Conservation (phyloP, 1,284 basidiomycete species). For the Cutaneotrichosporon daszewskae region DNA sequence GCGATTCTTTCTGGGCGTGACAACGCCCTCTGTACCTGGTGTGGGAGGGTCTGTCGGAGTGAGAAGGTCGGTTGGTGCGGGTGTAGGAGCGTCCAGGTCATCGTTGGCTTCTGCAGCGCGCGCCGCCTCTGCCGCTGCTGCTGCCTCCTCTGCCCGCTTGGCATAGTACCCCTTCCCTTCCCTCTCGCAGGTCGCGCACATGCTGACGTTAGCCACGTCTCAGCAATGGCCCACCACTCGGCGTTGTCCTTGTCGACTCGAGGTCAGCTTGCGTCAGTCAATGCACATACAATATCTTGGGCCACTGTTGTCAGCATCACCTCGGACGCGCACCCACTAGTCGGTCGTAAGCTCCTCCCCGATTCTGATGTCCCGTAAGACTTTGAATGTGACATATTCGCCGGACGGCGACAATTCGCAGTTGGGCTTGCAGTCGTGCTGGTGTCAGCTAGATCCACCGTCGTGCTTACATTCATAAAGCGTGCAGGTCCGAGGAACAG, state of each 20-base stretch:
- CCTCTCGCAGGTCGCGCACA: slow-evolving; percentile 40
- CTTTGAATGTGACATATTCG: slow-evolving; percentile 40
- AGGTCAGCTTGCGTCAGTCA: background rate
- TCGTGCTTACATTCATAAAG: slow-evolving; percentile 42
- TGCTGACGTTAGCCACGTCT: slow-evolving; percentile 18
- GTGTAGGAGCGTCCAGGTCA: slow-evolving; percentile 3
- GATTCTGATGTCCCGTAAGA: slow-evolving; percentile 30
- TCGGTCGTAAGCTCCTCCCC: slow-evolving; percentile 45
- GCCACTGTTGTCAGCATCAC: slow-evolving; percentile 19
- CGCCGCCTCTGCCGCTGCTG: background rate
- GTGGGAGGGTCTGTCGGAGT: too few species aligned
- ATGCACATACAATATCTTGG: slow-evolving; percentile 34
- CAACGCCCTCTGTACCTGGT: too few species aligned
- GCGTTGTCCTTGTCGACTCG: slow-evolving; percentile 35
- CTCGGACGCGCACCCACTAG: slow-evolving; percentile 31
- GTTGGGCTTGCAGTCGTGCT: slow-evolving; percentile 47
- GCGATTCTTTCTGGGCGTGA: slow-evolving; percentile 7
- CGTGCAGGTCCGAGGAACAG: slow-evolving; percentile 47
- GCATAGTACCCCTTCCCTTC: slow-evolving; percentile 7
- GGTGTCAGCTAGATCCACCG: background rate
- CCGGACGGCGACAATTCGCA: slow-evolving; percentile 39
- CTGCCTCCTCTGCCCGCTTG: background rate
- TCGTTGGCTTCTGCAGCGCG: slow-evolving; percentile 4
- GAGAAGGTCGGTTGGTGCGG: too few species aligned
- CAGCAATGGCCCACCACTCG: slow-evolving; percentile 30